Conservation (phyloP, 257 asterid genomes). For the Capsicum baccatum region DNA sequence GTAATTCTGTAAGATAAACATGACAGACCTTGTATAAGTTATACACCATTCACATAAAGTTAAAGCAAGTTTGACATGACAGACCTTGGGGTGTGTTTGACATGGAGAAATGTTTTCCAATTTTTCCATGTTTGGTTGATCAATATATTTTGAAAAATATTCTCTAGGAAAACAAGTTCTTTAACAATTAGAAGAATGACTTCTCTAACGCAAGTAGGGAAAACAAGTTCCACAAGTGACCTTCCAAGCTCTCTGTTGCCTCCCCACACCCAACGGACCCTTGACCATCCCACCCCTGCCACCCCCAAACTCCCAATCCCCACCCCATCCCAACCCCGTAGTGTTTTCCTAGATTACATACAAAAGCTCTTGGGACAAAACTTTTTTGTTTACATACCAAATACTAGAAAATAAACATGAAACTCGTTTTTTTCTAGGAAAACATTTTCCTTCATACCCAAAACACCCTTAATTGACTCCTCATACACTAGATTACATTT, state of each 20-base stretch:
- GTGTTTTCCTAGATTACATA: not conserved
- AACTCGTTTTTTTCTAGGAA: not conserved
- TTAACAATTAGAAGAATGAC: not conserved
- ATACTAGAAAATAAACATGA: not conserved
- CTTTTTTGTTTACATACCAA: not conserved
- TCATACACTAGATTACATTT: not conserved
- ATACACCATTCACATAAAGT: not conserved
- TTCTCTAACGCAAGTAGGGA: not conserved
- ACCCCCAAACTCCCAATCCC: not conserved
- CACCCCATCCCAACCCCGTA: not conserved
- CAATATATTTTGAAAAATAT: not conserved
- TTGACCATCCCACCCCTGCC: not conserved
- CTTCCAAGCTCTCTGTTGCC: not conserved
- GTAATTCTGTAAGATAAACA: conserved; percentile 1
- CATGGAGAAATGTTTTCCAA: not conserved
- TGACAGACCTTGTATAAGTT: not conserved
- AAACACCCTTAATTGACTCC: not conserved
- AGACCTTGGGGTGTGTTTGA: not conserved
- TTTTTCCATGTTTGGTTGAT: not conserved
- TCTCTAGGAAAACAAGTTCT: not conserved
- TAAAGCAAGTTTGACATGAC: not conserved
- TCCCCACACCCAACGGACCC: not conserved
- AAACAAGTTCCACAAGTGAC: not conserved
- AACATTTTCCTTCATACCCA: not conserved
- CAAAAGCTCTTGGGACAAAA: not conserved